Conservation (phyloP, 2,329 filamentous ascomycete genomes). For the Aspergillus candidus region DNA sequence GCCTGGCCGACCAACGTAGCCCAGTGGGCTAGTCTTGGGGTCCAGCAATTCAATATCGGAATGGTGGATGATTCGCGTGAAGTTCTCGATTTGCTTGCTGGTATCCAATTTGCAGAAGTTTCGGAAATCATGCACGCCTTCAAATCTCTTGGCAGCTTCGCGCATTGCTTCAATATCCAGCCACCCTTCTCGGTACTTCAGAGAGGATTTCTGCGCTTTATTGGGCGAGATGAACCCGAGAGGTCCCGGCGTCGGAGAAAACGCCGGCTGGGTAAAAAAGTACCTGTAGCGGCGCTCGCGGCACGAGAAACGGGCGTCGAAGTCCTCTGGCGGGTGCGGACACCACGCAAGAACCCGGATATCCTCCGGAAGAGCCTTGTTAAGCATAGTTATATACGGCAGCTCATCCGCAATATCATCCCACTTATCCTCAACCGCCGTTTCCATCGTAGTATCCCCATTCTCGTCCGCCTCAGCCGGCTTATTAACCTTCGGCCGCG, state of each 20-base stretch:
- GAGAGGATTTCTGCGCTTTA: slow-evolving; percentile 14
- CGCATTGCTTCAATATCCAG: slow-evolving; percentile 85
- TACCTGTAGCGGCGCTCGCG: slow-evolving; percentile 88
- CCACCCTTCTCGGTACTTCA: slow-evolving; percentile 59
- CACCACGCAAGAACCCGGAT: slow-evolving; percentile 94
- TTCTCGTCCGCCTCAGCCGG: slow-evolving; percentile 2
- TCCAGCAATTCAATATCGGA: slow-evolving; percentile 69
- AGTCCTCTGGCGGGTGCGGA: slow-evolving; percentile 68
- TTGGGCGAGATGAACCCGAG: slow-evolving; percentile 42
- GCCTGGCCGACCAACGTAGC: slow-evolving; percentile 47
- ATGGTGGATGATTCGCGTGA: slow-evolving; percentile 70
- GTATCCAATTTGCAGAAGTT: slow-evolving; percentile 96
- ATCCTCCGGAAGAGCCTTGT: slow-evolving; percentile 79
- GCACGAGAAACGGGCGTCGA: slow-evolving; percentile 90
- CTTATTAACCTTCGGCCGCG: slow-evolving; percentile 50
- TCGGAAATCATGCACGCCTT: slow-evolving; percentile 86
- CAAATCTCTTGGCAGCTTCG: slow-evolving; percentile 68
- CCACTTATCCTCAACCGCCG: slow-evolving; percentile 41
- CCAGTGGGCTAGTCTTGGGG: slow-evolving; percentile 47
- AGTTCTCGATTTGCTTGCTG: slow-evolving; percentile 82
- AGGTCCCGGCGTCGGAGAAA: slow-evolving; percentile 58
- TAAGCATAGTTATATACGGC: slow-evolving; percentile 74
- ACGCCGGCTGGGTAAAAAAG: slow-evolving; percentile 94
- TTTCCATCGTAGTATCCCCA: slow-evolving; percentile 10
- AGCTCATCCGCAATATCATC: slow-evolving; percentile 74